phyloP scores from a whole-genome alignment of 2,329 filamentous ascomycete species.

The Elsinoe perseae region DNA sequence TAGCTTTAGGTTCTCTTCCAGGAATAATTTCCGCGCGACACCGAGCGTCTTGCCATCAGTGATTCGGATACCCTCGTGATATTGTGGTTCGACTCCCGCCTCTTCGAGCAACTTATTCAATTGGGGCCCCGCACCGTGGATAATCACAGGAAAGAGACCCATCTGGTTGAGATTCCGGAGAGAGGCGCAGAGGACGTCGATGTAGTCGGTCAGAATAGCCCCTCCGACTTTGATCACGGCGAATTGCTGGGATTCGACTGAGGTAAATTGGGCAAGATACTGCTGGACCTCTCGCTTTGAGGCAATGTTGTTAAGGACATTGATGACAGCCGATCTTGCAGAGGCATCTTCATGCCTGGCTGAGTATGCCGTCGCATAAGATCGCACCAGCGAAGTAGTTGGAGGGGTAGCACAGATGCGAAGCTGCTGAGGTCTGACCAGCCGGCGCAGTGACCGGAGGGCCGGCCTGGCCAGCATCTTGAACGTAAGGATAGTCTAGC shows the following conservation, averaged over 20 bases:
- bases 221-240: constrained; percentile 98
- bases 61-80: constrained; percentile 91
- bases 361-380: constrained; percentile 26
- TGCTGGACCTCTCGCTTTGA: constrained; percentile 95
- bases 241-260: constrained; percentile 92
- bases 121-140: constrained; percentile 91
- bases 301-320: constrained; percentile 88
- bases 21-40: constrained; percentile 82
- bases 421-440: constrained; percentile 11
- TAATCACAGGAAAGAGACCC: constrained; percentile 87
- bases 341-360: constrained; percentile 44
- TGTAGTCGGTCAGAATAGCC: constrained; percentile 87
- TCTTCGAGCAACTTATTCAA: constrained; percentile 85
- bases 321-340: constrained; percentile 74
- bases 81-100: constrained; percentile 88
- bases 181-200: constrained; percentile 82
- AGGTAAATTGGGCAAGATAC: constrained; percentile 95
- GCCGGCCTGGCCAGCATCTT: constrained; percentile 17
- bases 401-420: constrained; percentile 8
- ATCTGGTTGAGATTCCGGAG: constrained; percentile 91
- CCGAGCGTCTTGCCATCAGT: constrained; percentile 93
- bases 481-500: background rate
- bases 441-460: constrained; percentile 14
- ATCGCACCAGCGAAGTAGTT: background rate
- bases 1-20: constrained; percentile 90